Evolutionary conservation across 768 basidiomycete genomes (phyloP), one percentile per base, ranked within the genome.

Genomic region (Dioszegia aurantiaca): DNA sequence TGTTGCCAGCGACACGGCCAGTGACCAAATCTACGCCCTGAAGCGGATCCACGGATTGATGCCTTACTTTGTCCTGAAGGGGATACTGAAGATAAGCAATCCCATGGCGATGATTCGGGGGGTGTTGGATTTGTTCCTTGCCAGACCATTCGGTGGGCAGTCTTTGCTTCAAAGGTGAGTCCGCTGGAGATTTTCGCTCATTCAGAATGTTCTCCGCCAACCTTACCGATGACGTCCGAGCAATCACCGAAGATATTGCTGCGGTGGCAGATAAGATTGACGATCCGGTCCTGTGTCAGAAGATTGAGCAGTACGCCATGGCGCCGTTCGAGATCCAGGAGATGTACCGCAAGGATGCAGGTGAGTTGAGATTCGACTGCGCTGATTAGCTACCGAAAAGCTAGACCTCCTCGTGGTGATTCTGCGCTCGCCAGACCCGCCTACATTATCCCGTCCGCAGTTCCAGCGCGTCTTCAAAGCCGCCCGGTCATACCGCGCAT

Each of bases 11-110:
- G 95, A 99, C 75, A 86, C 86, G 59, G 87, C 91, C 4, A 92
- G 91, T 4, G 89, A 94, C 65, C 87, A 86, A 4, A 87, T 98
- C 67, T 81, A 89, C 14, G 83, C 85, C 58, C 78, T 99, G 59
- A 98, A 97, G 79, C 83, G 93, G 46, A 83, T 95, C 41, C 95
- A 99, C 72, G 91, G 92, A 1, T 78, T 94, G 51, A 95, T 98
- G 90, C 95, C 95, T 4, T 99, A 99, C 75, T 90, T 98, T 69
- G 85, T 98, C 80, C 84, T 99, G 62, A 97, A 91, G 75, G 83
- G 90, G 8, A 87, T 90, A 12, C 78, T 99, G 60, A 87, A 84
- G 74, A 89, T 99, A 64, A 92, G 89, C 56, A 99, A 97, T 77
- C 95, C 95, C 1, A 87, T 99, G 59, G 83, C 84, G 27, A 98